Percentiles rank a stretch among this genome's conserved stretches.
Evolutionary conservation across 2,329 filamentous ascomycete species (phyloP).

Genomic region (Hypoxylon sp.): DNA sequence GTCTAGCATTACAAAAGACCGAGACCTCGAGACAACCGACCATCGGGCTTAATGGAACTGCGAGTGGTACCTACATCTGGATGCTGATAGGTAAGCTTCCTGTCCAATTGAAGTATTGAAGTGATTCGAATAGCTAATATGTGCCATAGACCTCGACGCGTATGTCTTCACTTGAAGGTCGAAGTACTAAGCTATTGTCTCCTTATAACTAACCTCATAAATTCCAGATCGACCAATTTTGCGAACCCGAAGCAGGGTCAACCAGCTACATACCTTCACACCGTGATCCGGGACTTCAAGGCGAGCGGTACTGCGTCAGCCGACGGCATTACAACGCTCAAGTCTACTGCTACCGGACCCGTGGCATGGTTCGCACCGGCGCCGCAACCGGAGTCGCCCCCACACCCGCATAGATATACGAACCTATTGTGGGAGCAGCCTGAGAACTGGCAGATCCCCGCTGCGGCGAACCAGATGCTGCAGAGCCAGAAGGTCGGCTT

Average conservation of each 20-base stretch:
- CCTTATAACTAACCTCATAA: conserved; percentile 17
- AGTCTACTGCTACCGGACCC: conserved; percentile 44
- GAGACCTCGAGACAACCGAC: conserved; percentile 52
- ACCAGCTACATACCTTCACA: conserved; percentile 51
- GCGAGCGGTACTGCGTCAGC: conserved; percentile 43
- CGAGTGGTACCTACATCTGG: conserved; percentile 50
- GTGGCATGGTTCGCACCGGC: conserved; percentile 53
- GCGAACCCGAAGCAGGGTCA: conserved; percentile 49
- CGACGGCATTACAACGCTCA: conserved; percentile 46
- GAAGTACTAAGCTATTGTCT: not conserved
- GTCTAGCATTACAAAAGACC: conserved; percentile 48
- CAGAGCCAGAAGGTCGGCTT: conserved; percentile 55
- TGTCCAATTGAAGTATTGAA: not conserved
- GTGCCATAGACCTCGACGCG: conserved; percentile 52
- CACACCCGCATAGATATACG: conserved; percentile 58
- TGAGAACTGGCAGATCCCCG: conserved; percentile 54
- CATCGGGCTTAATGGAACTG: conserved; percentile 47
- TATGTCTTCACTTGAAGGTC: conserved; percentile 33
- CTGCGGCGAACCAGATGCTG: conserved; percentile 51
- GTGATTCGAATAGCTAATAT: conserved; percentile 32
- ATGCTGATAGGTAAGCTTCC: conserved; percentile 50
- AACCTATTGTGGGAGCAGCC: conserved; percentile 58
- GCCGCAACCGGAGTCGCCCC: conserved; percentile 55
- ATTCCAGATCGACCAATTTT: conserved; percentile 51
- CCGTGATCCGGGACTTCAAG: conserved; percentile 53